Base-by-base conservation (phyloP, 495 filamentous ascomycete genomes). In the Astrocystis sublimbata region DNA sequence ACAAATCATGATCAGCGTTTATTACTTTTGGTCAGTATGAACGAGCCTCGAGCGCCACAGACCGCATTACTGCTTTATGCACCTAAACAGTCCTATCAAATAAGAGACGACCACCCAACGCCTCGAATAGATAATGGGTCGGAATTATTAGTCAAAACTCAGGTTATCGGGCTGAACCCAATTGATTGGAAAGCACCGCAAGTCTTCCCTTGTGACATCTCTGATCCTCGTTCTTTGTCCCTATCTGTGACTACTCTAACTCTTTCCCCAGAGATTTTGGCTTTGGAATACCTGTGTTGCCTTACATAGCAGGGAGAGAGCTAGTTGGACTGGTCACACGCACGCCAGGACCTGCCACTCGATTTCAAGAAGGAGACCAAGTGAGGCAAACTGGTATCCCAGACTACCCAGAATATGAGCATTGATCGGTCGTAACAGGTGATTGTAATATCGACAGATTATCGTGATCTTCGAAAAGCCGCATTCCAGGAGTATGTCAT, bases 171-270 rank as follows among this genome's bases (percentile, higher is more conserved):
- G 3, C 72, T 91, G 52, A 90, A 89, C 71, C 88, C 87, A 3
- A 83, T 89, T 49, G 88, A 91, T 69, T 90, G 88, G 88, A 90
- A 90, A 75, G 83, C 79, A 65, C 85, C 85, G 86, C 88, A 78
- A 35, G 79, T 50, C 26, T 50, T 50, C 33, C 24, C 38, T 54
- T 28, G 52, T 23, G 40, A 47, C 13, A 21, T 28, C 33, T 64
- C 19, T 33, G 26, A 50, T 50, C 46, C 46, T 50, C 46, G 40
- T 41, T 45, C 52, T 46, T 21, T 52, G 24, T 43, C 21, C 40
- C 31, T 67, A 17, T 19, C 61, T 31, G 42, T 26, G 43, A 35
- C 38, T 15, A 43, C 1, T 47, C n/a, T n/a, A 33, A 43, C 17
- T 41, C 42, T 8, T 30, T 50, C 12, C n/a, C n/a, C 26, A 83